Percentiles rank a stretch among this genome's conserved stretches.
These are phyloP conservation scores for Candida sanyaensis DNA, from an alignment of 1,139 yeast species.

Conservation along the genomic window DNA sequence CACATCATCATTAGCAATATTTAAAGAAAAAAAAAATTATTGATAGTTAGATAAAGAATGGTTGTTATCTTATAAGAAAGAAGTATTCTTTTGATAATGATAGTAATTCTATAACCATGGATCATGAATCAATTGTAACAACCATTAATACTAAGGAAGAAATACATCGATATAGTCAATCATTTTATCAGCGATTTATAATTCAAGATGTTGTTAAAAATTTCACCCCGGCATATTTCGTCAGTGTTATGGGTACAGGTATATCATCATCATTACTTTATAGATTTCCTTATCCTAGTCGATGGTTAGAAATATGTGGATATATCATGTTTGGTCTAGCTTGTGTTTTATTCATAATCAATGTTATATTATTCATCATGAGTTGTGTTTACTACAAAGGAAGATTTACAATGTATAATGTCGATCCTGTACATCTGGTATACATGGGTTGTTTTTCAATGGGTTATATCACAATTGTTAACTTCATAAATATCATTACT, in stretches of 20 bases:
- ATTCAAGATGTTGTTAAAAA: constrained; percentile 23
- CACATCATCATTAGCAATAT: neutral
- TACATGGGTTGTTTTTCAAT: constrained; percentile 79
- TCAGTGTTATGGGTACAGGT: constrained; percentile 84
- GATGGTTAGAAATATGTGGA: constrained; percentile 62
- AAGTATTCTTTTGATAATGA: neutral
- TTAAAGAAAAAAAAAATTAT: too few species aligned
- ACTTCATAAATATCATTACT: constrained; percentile 46
- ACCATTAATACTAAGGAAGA: constrained; percentile 6
- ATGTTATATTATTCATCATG: constrained; percentile 14
- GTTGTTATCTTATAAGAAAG: neutral
- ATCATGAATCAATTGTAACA: constrained; percentile 11
- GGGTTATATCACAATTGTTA: constrained; percentile 71
- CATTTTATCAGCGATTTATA: constrained; percentile 11
- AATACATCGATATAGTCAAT: neutral
- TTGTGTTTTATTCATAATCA: constrained; percentile 46
- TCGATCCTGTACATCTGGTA: constrained; percentile 51
- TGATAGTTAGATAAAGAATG: too few species aligned
- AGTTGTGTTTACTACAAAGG: constrained; percentile 39
- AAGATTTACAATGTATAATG: constrained; percentile 35
- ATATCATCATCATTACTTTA: constrained; percentile 62
- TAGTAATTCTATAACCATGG: constrained; percentile 7
- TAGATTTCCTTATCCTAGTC: constrained; percentile 62
- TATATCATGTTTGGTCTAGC: constrained; percentile 58
- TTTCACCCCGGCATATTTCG: constrained; percentile 65